Conservation (phyloP, 805 yeast species). For the Metschnikowia baotianmanensis region DNA sequence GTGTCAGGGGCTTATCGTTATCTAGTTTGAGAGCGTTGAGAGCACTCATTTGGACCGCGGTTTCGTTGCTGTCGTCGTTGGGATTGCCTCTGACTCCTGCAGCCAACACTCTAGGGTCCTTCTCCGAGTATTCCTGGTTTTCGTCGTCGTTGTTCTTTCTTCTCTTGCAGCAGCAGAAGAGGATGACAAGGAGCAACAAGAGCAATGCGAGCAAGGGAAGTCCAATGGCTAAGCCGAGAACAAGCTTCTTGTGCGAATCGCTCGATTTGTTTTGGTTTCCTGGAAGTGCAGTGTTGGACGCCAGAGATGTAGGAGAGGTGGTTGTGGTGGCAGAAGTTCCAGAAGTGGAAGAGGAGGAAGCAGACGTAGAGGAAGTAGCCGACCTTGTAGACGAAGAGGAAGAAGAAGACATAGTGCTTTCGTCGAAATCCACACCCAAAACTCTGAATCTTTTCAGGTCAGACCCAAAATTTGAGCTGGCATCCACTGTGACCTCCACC, state of each 20-base stretch:
- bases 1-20: conserved; percentile 30
- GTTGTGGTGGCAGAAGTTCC: conserved; percentile 28
- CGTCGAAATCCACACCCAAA: conserved; percentile 38
- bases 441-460: conserved; percentile 48
- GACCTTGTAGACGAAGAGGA: conserved; percentile 24
- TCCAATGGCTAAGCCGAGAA: conserved; percentile 88
- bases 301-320: conserved; percentile 20
- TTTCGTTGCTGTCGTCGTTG: conserved; percentile 25
- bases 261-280: conserved; percentile 16
- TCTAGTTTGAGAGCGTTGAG: conserved; percentile 53
- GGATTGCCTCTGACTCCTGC: conserved; percentile 36
- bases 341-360: conserved; percentile 15
- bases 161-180: conserved; percentile 52
- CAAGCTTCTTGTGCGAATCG: conserved; percentile 52
- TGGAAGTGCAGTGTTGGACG: conserved; percentile 24
- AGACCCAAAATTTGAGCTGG: conserved; percentile 26
- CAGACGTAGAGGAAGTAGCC: conserved; percentile 28
- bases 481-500: conserved; percentile 28
- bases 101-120: conserved; percentile 24
- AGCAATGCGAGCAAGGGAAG: conserved; percentile 61
- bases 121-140: conserved; percentile 4
- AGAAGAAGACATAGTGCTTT: conserved; percentile 18
- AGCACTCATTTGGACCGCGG: conserved; percentile 45
- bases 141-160: conserved; percentile 19
- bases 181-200: conserved; percentile 45